Evolutionary conservation across 2,329 filamentous ascomycete genomes (phyloP).

Genomic region (Ophiosphaerella korrae): DNA sequence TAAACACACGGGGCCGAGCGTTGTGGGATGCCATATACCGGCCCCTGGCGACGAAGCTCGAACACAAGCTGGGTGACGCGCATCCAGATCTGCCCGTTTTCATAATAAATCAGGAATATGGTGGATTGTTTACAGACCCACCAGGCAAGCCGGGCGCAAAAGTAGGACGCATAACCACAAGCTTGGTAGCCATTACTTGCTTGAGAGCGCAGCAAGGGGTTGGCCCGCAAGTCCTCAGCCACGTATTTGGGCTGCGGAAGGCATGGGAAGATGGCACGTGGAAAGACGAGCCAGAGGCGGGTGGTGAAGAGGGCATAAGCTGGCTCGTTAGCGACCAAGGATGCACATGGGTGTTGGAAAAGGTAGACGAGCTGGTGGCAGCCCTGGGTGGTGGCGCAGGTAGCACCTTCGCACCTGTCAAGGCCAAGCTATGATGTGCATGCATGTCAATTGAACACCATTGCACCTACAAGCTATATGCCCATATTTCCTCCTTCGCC

Average conservation of each 20-base stretch:
- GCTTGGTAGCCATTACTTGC: conserved; percentile 74
- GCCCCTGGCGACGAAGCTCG: conserved; percentile 74
- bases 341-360: conserved; percentile 65
- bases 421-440: conserved; percentile 28
- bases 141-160: conserved; percentile 53
- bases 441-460: background rate
- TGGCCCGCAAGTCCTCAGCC: conserved; percentile 78
- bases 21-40: conserved; percentile 81
- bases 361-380: conserved; percentile 64
- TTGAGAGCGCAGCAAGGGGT: conserved; percentile 80
- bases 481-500: no score
- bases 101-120: conserved; percentile 77
- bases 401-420: conserved; percentile 37
- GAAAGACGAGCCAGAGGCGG: conserved; percentile 53
- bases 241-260: conserved; percentile 81
- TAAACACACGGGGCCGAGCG: conserved; percentile 62
- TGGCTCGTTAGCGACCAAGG: conserved; percentile 71
- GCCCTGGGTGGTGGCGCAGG: conserved; percentile 36
- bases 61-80: conserved; percentile 70
- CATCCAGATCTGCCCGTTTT: conserved; percentile 84
- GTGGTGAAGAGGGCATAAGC: conserved; percentile 59
- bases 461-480: background rate
- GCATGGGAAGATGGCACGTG: conserved; percentile 70
- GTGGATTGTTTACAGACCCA: conserved; percentile 73
- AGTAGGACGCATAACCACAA: conserved; percentile 73